Conservation (phyloP, 352 stramenopile species). For the Globisporangium recalcitrans region DNA sequence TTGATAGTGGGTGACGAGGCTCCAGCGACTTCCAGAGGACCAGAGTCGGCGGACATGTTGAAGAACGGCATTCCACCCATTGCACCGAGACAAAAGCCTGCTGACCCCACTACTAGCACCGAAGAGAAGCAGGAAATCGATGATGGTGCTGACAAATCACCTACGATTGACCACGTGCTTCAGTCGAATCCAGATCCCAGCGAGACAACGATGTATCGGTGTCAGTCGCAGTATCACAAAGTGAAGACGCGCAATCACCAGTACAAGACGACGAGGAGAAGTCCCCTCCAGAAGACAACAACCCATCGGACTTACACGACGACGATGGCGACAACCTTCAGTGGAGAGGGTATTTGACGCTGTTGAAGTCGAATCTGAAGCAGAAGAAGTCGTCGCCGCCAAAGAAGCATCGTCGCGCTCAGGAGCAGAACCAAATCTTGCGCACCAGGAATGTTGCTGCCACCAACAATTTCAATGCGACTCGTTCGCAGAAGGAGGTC, state of each 20-base stretch:
- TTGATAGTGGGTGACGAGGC: not conserved
- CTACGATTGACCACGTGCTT: not conserved
- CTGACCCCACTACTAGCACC: not conserved
- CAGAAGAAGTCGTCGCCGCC: slow-evolving; percentile 26
- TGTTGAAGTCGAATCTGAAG: slow-evolving; percentile 30
- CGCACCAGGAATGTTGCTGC: not conserved
- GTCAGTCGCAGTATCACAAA: not conserved
- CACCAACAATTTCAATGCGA: not conserved
- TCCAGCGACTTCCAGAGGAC: not conserved
- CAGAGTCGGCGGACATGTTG: slow-evolving; percentile 1
- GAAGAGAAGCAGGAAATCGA: not conserved
- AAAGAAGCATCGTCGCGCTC: slow-evolving; percentile 15
- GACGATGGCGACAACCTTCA: slow-evolving; percentile 13
- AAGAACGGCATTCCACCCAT: slow-evolving; percentile 5
- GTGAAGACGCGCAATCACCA: not conserved
- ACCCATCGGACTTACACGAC: not conserved
- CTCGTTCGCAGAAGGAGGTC: not conserved
- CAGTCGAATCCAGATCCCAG: not conserved
- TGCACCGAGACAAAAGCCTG: not conserved
- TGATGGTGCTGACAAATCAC: not conserved
- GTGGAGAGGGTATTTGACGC: slow-evolving; percentile 34
- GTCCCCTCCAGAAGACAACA: not conserved
- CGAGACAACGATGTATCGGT: not conserved
- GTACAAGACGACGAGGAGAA: not conserved
- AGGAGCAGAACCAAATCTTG: slow-evolving; percentile 5